These are phyloP conservation scores for Aspergillus chevalieri DNA, from an alignment of 2,329 filamentous ascomycete species.

Conservation along the genomic window DNA sequence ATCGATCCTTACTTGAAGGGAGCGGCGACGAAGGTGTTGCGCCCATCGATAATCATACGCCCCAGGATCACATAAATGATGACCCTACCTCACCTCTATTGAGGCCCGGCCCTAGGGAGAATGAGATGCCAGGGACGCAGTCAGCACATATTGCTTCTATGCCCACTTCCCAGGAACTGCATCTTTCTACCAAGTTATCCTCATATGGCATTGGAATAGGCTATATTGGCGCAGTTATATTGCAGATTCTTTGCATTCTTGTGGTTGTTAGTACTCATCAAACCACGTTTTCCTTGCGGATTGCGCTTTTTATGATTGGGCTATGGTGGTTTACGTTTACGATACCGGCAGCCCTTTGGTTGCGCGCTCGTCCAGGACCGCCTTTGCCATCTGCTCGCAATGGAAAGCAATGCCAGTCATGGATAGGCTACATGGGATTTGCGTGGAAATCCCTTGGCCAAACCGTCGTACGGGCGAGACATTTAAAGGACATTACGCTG, in stretches of 20 bases:
- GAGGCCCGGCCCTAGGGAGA: constrained; percentile 4
- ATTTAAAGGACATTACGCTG: constrained; percentile 71
- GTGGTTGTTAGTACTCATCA: constrained; percentile 68
- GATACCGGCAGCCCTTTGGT: constrained; percentile 78
- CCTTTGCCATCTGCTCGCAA: constrained; percentile 52
- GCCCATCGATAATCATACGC: constrained; percentile 7
- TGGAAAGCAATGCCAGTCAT: constrained; percentile 43
- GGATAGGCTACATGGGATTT: constrained; percentile 67
- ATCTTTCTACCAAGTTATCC: constrained; percentile 83
- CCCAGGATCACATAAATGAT: constrained; percentile 7
- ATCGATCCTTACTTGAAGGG: constrained; percentile 51
- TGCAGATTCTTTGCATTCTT: constrained; percentile 75
- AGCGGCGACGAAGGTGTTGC: constrained; percentile 6
- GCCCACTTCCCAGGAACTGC: constrained; percentile 57
- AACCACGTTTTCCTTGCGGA: constrained; percentile 74
- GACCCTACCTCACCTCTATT: constrained; percentile 21
- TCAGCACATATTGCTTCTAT: background rate
- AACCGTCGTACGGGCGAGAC: constrained; percentile 68
- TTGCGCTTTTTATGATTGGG: constrained; percentile 82
- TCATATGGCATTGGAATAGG: constrained; percentile 90
- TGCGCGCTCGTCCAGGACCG: constrained; percentile 82
- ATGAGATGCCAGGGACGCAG: background rate
- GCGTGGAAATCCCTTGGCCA: constrained; percentile 82
- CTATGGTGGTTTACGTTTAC: constrained; percentile 92
- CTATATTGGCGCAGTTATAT: constrained; percentile 76